Conservation (phyloP, 345 rosid genomes). For the Rhizophora mangle region DNA sequence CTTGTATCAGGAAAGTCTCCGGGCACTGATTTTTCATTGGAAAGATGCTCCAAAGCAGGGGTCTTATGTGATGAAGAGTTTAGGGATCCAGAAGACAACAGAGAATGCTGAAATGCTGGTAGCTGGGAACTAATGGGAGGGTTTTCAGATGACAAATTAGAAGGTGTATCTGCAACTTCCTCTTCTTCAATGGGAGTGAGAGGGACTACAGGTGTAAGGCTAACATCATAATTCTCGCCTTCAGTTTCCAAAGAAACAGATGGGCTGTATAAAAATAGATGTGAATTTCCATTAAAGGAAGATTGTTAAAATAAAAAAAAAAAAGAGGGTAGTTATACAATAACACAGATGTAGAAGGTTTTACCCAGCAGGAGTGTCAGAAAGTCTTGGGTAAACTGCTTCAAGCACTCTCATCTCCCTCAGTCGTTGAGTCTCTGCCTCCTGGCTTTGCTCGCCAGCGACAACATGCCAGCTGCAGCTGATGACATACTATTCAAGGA, state of each 20-base stretch:
- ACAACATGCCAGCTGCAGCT: slow-evolving; percentile 41
- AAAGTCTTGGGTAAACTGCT: slow-evolving; percentile 49
- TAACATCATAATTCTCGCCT: slow-evolving; percentile 43
- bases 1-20: slow-evolving; percentile 18
- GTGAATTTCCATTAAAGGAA: background rate
- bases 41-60: slow-evolving; percentile 3
- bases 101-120: background rate
- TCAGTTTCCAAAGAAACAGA: slow-evolving; percentile 34
- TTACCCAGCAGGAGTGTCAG: slow-evolving; percentile 51
- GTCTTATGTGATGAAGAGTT: background rate
- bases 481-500: slow-evolving; percentile 38
- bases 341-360: background rate
- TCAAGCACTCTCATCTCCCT: slow-evolving; percentile 47
- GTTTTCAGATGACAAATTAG: slow-evolving; percentile 9
- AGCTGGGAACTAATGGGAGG: background rate
- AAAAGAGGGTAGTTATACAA: too few relatives aligned
- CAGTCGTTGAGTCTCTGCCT: slow-evolving; percentile 34
- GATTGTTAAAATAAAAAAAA: too few relatives aligned
- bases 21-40: slow-evolving; percentile 4
- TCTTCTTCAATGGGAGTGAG: slow-evolving; percentile 56
- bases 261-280: slow-evolving; percentile 37
- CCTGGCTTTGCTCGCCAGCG: slow-evolving; percentile 57
- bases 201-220: slow-evolving; percentile 49
- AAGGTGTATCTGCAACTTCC: slow-evolving; percentile 22
- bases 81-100: slow-evolving; percentile 12